Evolutionary conservation across 2,329 filamentous ascomycete species (phyloP), one percentile per base, ranked within the genome.

Genomic region (Trichoderma semiorbis): DNA sequence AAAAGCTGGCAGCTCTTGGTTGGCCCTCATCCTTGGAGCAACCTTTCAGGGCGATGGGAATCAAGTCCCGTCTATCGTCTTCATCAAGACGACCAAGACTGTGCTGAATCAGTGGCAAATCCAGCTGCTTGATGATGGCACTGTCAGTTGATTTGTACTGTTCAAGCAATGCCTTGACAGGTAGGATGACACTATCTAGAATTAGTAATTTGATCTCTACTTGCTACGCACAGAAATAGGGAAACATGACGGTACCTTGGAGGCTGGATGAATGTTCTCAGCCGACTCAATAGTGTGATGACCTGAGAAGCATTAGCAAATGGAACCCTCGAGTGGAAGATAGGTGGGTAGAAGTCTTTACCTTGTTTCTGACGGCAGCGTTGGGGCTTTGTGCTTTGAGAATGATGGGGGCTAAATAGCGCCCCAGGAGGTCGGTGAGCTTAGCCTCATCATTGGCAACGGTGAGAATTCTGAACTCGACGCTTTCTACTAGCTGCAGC

Each of bases 101-200:
- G 78, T 97, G 93, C 78, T 97, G 93, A 47, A 98, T 92, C 79
- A 97, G 97, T 21, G 92, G 86, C 53, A 98, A 84, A 81, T 98
- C 95, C 76, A 98, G 92, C 79, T 97, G 93, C 74, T 93, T 91
- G 74, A 99, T 89, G 47, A 98, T 85, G 1, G 91, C 85, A 14
- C 91, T 91, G 50, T 90, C 85, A 47, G 89, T 89, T 26, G 93
- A 78, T 80, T 97, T 97, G 85, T 97, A 98, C 80, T 98, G 96
- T 76, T 94, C 91, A 69, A 98, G 81, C 21, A 99, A 86, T 18
- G 91, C 89, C n/a, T 89, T 88, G 14, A 98, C 94, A 0, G 96
- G 96, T 7, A 99, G 85, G 69, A 95, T 86, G 74, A 98, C 90
- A 63, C 87, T 87, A 74, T 16, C n/a, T 6, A 16, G 4, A 32